Evolutionary conservation across 108 stramenopile species (phyloP).

Genomic region (Cyclostephanos tholiformis): DNA sequence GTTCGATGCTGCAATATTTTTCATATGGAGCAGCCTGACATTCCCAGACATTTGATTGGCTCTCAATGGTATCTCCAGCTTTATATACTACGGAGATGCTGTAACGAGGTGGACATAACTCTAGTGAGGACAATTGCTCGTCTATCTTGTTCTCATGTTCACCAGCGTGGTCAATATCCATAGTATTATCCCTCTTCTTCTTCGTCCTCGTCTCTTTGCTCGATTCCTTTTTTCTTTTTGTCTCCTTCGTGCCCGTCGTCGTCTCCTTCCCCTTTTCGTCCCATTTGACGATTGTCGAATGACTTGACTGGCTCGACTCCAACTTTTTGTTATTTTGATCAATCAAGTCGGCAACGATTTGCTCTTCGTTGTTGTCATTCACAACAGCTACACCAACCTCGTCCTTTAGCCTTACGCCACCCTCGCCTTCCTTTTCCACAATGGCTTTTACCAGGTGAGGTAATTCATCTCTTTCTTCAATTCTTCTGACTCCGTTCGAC

Average conservation of each 20-base stretch:
- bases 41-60: background rate
- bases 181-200: background rate
- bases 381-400: background rate
- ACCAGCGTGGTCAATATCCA: background rate
- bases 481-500: background rate
- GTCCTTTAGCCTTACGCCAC: background rate
- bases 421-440: background rate
- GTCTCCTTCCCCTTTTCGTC: background rate
- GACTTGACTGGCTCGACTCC: background rate
- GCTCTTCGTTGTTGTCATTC: background rate
- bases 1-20: background rate
- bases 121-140: background rate
- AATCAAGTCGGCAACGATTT: background rate
- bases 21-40: constrained; percentile 1
- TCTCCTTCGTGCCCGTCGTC: background rate
- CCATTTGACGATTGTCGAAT: background rate
- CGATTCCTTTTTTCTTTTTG: background rate
- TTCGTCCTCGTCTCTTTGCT: background rate
- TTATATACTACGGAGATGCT: background rate
- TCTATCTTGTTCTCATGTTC: background rate
- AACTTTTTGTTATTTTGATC: background rate
- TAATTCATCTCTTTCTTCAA: background rate
- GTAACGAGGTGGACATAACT: background rate
- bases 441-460: background rate
- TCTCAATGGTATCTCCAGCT: background rate